A percentile compares a stretch with the other conserved stretches of the same genome.
Conservation (phyloP, 2,329 filamentous ascomycete species). For the Fusarium acutatum region DNA sequence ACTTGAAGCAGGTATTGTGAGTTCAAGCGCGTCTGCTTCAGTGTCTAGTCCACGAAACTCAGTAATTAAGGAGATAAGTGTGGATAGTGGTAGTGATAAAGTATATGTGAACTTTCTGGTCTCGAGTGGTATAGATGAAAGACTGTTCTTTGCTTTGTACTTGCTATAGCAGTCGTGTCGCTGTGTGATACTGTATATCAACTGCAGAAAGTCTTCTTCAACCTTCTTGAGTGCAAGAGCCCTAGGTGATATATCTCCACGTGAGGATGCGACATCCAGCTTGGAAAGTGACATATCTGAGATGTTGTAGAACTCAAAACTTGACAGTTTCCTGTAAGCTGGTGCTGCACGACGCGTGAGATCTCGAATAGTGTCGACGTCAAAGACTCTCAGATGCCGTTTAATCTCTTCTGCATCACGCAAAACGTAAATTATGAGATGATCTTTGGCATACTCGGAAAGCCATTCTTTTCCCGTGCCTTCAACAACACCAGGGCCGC, state of each 20-base stretch:
- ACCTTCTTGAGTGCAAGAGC: conserved; percentile 11
- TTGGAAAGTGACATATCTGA: background rate
- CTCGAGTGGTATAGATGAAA: background rate
- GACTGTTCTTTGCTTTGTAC: background rate
- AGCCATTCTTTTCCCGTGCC: conserved; percentile 4
- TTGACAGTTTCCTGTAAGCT: background rate
- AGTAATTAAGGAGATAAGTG: background rate
- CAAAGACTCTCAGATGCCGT: background rate
- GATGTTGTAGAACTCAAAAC: conserved; percentile 4
- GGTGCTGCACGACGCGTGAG: background rate
- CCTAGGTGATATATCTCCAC: background rate
- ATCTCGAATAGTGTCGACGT: background rate
- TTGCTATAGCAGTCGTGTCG: background rate
- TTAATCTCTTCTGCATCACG: background rate
- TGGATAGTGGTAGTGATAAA: background rate
- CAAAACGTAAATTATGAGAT: background rate
- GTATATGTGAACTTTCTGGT: background rate
- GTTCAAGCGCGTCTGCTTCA: background rate
- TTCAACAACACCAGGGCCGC: conserved; percentile 4
- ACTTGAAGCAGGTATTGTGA: background rate
- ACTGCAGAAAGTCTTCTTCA: background rate
- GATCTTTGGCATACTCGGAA: background rate
- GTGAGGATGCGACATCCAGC: accelerated
- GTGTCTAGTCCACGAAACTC: background rate
- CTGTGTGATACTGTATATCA: background rate